Percentiles rank a stretch among this genome's conserved stretches.
Evolutionary conservation across 192 early-diverging fungal genomes (phyloP).

Genomic region (Rhizoclosmatium sp.): DNA sequence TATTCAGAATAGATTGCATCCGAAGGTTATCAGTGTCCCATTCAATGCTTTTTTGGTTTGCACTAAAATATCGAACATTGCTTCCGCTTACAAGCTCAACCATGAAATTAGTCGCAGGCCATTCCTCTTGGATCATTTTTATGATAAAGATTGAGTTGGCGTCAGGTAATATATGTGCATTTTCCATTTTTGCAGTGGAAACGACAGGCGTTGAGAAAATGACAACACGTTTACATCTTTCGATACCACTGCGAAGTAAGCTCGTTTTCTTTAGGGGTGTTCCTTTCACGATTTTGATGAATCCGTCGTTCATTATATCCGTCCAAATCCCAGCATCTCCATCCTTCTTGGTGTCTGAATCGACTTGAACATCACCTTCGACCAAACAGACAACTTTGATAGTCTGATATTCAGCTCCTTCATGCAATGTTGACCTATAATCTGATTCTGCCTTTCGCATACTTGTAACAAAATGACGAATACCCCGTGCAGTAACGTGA

Average conservation of each 20-base stretch:
- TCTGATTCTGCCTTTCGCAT: slow-evolving; percentile 39
- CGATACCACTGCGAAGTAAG: slow-evolving; percentile 48
- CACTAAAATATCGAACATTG: slow-evolving; percentile 58
- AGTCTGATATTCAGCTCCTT: neutral
- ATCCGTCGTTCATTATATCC: slow-evolving; percentile 43
- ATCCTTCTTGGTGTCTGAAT: neutral
- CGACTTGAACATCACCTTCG: slow-evolving; percentile 23
- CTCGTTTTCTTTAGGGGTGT: slow-evolving; percentile 53
- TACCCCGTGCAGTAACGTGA: slow-evolving; percentile 46
- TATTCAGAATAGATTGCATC: slow-evolving; percentile 60
- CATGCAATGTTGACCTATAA: neutral
- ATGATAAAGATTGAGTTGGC: slow-evolving; percentile 61
- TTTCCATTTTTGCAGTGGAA: slow-evolving; percentile 8
- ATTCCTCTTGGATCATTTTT: slow-evolving; percentile 63
- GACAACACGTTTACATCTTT: slow-evolving; percentile 48
- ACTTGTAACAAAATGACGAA: slow-evolving; percentile 54
- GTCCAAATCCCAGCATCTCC: slow-evolving; percentile 45
- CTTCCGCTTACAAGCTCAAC: slow-evolving; percentile 57
- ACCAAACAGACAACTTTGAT: slow-evolving; percentile 50
- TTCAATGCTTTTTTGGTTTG: slow-evolving; percentile 31
- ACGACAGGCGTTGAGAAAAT: slow-evolving; percentile 52
- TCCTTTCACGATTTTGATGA: slow-evolving; percentile 50
- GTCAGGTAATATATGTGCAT: slow-evolving; percentile 47
- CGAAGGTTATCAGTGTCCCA: slow-evolving; percentile 56
- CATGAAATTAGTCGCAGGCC: slow-evolving; percentile 50